Base-by-base conservation (phyloP, 768 basidiomycete species). In the Amanita pseudoporphyria region DNA sequence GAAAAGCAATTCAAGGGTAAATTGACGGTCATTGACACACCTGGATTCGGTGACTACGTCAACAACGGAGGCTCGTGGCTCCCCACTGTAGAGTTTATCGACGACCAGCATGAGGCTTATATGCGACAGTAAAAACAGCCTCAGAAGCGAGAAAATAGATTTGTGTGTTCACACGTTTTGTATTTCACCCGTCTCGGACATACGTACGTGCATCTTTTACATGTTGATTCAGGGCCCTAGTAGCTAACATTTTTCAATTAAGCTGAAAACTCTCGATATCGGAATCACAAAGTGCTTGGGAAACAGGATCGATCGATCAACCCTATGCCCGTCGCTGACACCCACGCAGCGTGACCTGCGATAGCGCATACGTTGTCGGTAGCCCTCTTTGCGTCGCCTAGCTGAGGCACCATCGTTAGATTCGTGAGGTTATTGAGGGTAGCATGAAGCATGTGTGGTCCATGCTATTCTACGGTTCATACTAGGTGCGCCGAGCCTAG, bases 211-310 rank as follows among this genome's bases (percentile, higher is more conserved):
- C n/a, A n/a, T n/a, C n/a, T n/a, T n/a, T n/a, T n/a, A n/a, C n/a
- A n/a, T n/a, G n/a, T n/a, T n/a, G n/a, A n/a, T n/a, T n/a, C n/a
- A n/a, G n/a, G n/a, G n/a, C n/a, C n/a, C n/a, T n/a, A n/a, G n/a
- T n/a, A n/a, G n/a, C n/a, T n/a, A n/a, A n/a, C n/a, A n/a, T n/a
- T n/a, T n/a, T 45, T 41, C 21, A 18, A 47, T 12, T 58, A 92
- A 91, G 0, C 71, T 98, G 57, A 98, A 97, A 69, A 96, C 96
- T 18, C 78, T 99, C 42, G 96, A 99, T 63, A 94, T 99, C 57
- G 96, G 97, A 70, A 93, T 97, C 66, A 99, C 98, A 96, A 98
- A 97, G 73, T 88, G 93, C 51, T 83, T 99, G 16, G 95, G 96
- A 33, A 94, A 94, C 42, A 85, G 96, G n/a, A n/a, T n/a, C n/a